Evolutionary conservation across 1,284 basidiomycete species (phyloP), one percentile per base, ranked within the genome.

Genomic region (Taiwanofungus camphoratus): DNA sequence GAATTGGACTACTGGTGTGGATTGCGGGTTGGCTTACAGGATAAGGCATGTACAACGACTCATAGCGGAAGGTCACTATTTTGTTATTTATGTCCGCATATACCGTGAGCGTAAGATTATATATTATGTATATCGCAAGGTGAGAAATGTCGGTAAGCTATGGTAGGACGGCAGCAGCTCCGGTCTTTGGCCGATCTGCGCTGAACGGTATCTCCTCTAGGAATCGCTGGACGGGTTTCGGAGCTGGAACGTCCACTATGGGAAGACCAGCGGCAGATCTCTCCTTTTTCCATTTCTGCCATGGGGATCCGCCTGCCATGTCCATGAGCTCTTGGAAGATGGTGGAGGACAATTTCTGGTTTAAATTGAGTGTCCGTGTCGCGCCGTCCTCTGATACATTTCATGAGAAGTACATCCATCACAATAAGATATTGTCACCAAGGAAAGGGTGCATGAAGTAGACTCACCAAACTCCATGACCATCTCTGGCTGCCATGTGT

Each of bases 271-370:
- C 62, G 12, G 67, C 67, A 13, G 51, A 53, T 3, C 72, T 67
- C 16, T 73, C 68, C 2, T 62, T 61, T 53, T 79, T 79, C 71
- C 77, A 78, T 40, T 66, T 61, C 42, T 61, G 62, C 84, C 84
- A 87, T 3, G 71, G 59, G 4, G 73, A 62, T 3, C 76, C 76
- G 0, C 81, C 83, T 3, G 76, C 77, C 2, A 70, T 47, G 30
- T 82, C 75, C 79, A 87, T 82, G 23, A 87, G 67, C 49, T 86
- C 79, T 49, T 74, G 68, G 32, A 80, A 62, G 26, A 87, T 87
- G 7, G 69, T 61, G 0, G 76, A 74, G 4, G 84, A 87, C 74
- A 74, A 77, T 61, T 85, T 86, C 22, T 71, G 62, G n/a, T 76
- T 63, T 59, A 87, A 66, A 52, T 76, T 63, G 19, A 87, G 54